phyloP scores from a whole-genome alignment of 108 stramenopile genomes.

The Chaetoceros tenuissimus region DNA sequence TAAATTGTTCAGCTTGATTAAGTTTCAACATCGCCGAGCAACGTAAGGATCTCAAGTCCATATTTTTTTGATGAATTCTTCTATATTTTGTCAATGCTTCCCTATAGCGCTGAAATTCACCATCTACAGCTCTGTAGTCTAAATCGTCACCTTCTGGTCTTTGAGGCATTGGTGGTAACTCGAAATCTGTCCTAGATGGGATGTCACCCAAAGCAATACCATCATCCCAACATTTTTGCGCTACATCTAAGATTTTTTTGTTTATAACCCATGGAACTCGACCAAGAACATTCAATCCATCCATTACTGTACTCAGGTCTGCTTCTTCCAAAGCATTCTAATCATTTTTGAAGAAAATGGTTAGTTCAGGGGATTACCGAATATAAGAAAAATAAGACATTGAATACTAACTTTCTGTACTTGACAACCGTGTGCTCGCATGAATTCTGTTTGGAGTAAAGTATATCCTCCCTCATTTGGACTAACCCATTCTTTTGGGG shows the following conservation, averaged over 20 bases:
- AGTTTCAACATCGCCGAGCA: conserved; percentile 86
- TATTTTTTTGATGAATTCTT: conserved; percentile 62
- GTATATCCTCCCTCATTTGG: conserved; percentile 71
- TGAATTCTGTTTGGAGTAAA: conserved; percentile 51
- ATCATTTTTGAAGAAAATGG: conserved; percentile 1
- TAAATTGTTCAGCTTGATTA: conserved; percentile 77
- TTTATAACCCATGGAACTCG: conserved; percentile 85
- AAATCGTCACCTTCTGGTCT: conserved; percentile 20
- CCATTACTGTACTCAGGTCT: conserved; percentile 62
- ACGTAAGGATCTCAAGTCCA: conserved; percentile 75
- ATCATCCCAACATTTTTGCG: conserved; percentile 59
- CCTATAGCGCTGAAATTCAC: conserved; percentile 37
- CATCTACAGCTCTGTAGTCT: conserved; percentile 24
- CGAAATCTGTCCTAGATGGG: conserved; percentile 67
- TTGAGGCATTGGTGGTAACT: conserved; percentile 55
- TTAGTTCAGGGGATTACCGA: too few relatives aligned
- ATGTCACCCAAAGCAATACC: conserved; percentile 82
- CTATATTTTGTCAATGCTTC: conserved; percentile 42
- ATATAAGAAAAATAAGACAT: background rate
- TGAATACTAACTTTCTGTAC: conserved; percentile 41
- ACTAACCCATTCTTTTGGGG: conserved; percentile 75
- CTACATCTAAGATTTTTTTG: conserved; percentile 59
- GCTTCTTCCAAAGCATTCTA: conserved; percentile 55
- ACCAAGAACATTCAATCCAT: conserved; percentile 83
- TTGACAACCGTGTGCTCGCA: conserved; percentile 75